Evolutionary conservation across 2,329 filamentous ascomycete genomes (phyloP).

Genomic region (Fusarium luffae): DNA sequence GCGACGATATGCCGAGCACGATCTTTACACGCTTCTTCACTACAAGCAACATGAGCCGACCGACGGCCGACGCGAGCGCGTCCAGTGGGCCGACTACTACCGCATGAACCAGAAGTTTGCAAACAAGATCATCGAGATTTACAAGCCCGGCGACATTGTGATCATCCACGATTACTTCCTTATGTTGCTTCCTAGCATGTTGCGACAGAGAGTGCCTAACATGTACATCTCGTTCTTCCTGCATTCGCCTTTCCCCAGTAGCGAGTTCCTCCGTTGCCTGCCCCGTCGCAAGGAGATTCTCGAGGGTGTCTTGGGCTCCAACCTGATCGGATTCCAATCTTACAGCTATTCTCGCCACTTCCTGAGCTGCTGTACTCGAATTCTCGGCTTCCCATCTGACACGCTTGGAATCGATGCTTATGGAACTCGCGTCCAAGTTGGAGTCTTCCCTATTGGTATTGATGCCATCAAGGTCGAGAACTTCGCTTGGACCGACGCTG

Average conservation of each 20-base stretch:
- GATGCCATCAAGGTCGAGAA: slow-evolving; percentile 83
- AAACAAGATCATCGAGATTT: slow-evolving; percentile 85
- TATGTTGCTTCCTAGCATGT: slow-evolving; percentile 86
- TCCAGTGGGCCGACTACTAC: slow-evolving; percentile 92
- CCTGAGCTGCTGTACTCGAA: slow-evolving; percentile 89
- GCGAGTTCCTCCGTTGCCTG: slow-evolving; percentile 91
- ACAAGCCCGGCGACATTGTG: slow-evolving; percentile 92
- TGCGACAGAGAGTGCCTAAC: slow-evolving; percentile 85
- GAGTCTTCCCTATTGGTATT: slow-evolving; percentile 95
- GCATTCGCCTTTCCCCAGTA: slow-evolving; percentile 94
- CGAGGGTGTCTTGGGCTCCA: slow-evolving; percentile 88
- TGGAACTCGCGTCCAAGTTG: slow-evolving; percentile 87
- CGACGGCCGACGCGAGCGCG: slow-evolving; percentile 82
- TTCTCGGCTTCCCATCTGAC: slow-evolving; percentile 90
- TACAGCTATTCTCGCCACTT: slow-evolving; percentile 97
- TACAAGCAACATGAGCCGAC: slow-evolving; percentile 95
- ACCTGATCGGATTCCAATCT: slow-evolving; percentile 94
- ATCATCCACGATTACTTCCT: slow-evolving; percentile 96
- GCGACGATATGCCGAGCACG: slow-evolving; percentile 90
- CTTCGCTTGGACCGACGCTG: slow-evolving; percentile 76
- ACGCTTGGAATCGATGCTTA: slow-evolving; percentile 88
- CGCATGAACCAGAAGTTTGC: slow-evolving; percentile 94
- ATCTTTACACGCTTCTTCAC: slow-evolving; percentile 92
- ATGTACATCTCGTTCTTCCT: slow-evolving; percentile 96
- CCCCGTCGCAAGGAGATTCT: slow-evolving; percentile 89